These are phyloP conservation scores for Lipomyces kockii DNA, from an alignment of 805 yeast genomes.

Conservation along the genomic window DNA sequence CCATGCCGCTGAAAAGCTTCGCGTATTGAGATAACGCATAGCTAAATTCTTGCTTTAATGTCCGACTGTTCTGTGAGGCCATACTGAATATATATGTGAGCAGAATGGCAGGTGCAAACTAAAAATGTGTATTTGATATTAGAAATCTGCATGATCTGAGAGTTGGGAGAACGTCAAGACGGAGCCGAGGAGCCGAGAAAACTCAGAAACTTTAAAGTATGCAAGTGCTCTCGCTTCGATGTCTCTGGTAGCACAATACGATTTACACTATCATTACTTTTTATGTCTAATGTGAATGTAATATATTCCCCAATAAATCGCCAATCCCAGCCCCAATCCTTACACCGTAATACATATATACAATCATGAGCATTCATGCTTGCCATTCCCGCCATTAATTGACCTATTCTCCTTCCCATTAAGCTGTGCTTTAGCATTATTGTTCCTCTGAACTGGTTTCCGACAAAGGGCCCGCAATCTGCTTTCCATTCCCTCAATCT, in stretches of 20 bases:
- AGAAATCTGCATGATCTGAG: not conserved
- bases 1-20: constrained; percentile 10
- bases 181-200: not conserved
- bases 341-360: not conserved
- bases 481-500: constrained; percentile 47
- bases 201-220: not conserved
- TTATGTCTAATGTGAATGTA: not conserved
- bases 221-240: not conserved
- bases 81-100: not conserved
- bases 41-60: constrained; percentile 28
- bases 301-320: not conserved
- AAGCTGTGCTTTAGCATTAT: not conserved
- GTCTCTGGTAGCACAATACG: not conserved
- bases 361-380: not conserved
- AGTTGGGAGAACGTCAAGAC: not conserved
- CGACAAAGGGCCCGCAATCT: constrained; percentile 28
- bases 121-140: not conserved
- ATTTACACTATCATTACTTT: too few species aligned
- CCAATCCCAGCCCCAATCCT: not conserved
- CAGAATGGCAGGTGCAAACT: not conserved
- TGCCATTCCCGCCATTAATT: not conserved
- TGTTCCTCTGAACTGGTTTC: not conserved
- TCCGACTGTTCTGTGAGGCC: constrained; percentile 11
- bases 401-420: not conserved
- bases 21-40: constrained; percentile 25